Evolutionary conservation across 2,329 filamentous ascomycete genomes (phyloP), one percentile per base, ranked within the genome.

Genomic region (Cladorrhinum sp.): DNA sequence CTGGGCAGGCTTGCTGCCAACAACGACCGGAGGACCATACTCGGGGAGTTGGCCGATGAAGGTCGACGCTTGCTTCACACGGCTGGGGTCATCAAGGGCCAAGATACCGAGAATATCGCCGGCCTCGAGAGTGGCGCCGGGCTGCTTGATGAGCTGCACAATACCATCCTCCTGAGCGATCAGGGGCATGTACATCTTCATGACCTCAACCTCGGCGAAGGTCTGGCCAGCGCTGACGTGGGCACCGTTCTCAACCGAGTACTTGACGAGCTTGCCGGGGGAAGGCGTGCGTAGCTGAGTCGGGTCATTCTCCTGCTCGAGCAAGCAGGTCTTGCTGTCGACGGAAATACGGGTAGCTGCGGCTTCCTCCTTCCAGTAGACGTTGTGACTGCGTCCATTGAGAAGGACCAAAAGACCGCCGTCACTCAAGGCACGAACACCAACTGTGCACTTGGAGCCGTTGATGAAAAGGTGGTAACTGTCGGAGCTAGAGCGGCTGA

Each of bases 171-270:
- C 95, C 73, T 93, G 89, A 2, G 95, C 91, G 64, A 99, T 85
- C 59, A 99, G 83, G 71, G 95, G 95, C 95, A 99, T 99, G 84
- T 98, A 98, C 95, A 99, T 99, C 85, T 99, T 99, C 95, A 99
- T 99, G 77, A 99, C 95, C 79, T 99, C 95, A 46, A 99, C 94
- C 76, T 99, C 95, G 59, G 95, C 95, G 72, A 92, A 99, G 33
- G 94, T 82, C 76, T 98, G 91, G 60, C 94, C 94, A 69, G 96
- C 92, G 76, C 86, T 89, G 76, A 99, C 87, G 74, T 99, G 95
- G 68, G 92, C 85, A 63, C 95, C 95, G 71, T 96, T 98, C 76
- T 97, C 95, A 1, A 99, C 91, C 1, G 92, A 90, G 77, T 95
- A 99, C 80, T 96, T 97, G 79, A 99, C 94, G 36, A 99, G 88